phyloP scores from a whole-genome alignment of 2,329 filamentous ascomycete genomes.

The Chrysosporium queenslandicum region DNA sequence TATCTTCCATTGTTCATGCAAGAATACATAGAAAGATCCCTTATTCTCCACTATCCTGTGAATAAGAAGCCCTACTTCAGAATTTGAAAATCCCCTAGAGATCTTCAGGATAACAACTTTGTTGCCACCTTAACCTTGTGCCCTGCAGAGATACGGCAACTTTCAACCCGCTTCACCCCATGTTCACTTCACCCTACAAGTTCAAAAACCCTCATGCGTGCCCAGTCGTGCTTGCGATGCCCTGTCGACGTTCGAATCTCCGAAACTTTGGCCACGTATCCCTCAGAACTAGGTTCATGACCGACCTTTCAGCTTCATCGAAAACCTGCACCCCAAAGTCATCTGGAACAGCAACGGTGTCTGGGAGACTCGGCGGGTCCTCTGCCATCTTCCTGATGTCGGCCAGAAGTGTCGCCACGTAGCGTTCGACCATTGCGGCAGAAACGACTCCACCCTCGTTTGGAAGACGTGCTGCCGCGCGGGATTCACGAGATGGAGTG shows the following conservation, averaged over 20 bases:
- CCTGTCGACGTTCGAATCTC: constrained; percentile 1
- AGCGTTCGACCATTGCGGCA: not conserved
- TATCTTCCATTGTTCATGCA: not conserved
- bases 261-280: constrained; percentile 56
- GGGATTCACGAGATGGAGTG: not conserved
- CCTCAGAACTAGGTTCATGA: constrained; percentile 53
- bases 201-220: not conserved
- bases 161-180: too few species aligned
- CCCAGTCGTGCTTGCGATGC: not conserved
- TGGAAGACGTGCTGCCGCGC: not conserved
- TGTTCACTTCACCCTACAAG: not conserved
- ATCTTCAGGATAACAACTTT: too few species aligned
- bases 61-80: not conserved
- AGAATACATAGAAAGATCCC: not conserved
- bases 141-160: too few species aligned
- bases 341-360: not conserved
- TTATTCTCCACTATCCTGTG: not conserved
- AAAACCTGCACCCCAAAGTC: constrained; percentile 37
- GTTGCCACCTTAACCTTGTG: too few species aligned
- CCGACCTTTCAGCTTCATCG: constrained; percentile 44
- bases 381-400: not conserved
- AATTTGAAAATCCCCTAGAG: too few species aligned
- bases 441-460: not conserved
- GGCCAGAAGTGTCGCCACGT: not conserved
- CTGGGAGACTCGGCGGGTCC: not conserved